These are phyloP conservation scores for Mytilinidion resinicola DNA, from an alignment of 495 filamentous ascomycete species.

Conservation along the genomic window DNA sequence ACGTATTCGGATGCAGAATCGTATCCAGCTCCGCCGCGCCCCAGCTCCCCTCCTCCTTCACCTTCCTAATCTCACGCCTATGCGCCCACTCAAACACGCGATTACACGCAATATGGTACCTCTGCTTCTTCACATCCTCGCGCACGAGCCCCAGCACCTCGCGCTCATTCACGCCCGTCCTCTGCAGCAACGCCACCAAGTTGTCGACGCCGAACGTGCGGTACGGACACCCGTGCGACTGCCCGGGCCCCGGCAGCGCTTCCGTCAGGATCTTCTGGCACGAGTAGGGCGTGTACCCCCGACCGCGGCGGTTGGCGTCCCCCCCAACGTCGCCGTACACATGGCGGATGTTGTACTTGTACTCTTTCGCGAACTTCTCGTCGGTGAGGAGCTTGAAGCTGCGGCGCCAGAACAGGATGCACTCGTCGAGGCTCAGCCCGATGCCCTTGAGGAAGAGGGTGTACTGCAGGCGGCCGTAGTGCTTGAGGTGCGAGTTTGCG, in stretches of 20 bases:
- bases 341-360: conserved; percentile 94
- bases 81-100: conserved; percentile 87
- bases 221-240: conserved; percentile 92
- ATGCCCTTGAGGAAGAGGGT: conserved; percentile 96
- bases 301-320: conserved; percentile 74
- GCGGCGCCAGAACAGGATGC: conserved; percentile 88
- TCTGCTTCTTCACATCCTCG: conserved; percentile 80
- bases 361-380: conserved; percentile 90
- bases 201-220: conserved; percentile 87
- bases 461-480: conserved; percentile 92
- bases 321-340: conserved; percentile 92
- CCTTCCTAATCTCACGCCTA: conserved; percentile 79
- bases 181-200: conserved; percentile 64
- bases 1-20: conserved; percentile 95
- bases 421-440: conserved; percentile 84
- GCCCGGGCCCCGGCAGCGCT: conserved; percentile 71
- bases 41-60: conserved; percentile 76
- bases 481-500: conserved; percentile 81
- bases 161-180: conserved; percentile 68
- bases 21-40: conserved; percentile 78
- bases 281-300: conserved; percentile 81
- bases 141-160: conserved; percentile 72
- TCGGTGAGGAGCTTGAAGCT: conserved; percentile 78
- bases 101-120: conserved; percentile 96
- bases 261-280: conserved; percentile 94